Conservation (phyloP, 441 rosid genomes). For the Syzygium syzygioides region DNA sequence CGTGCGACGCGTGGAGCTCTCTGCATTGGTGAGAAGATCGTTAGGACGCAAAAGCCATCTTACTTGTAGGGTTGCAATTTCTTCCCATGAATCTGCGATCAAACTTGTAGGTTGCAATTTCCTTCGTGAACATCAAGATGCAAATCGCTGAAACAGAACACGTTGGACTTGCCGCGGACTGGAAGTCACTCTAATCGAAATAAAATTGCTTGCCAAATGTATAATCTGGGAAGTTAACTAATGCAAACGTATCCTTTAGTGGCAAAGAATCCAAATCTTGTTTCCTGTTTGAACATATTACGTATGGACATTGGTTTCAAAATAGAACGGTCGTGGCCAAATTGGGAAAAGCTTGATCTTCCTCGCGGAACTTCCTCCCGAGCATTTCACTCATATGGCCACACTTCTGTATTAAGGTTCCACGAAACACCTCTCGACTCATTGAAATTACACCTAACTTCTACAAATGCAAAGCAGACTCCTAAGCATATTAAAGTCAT, state of each 20-base stretch:
- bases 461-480: neutral
- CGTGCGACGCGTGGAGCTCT: neutral
- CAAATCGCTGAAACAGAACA: neutral
- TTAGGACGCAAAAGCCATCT: neutral
- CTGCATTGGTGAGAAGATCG: neutral
- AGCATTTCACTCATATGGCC: neutral
- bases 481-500: neutral
- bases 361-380: neutral
- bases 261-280: neutral
- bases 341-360: neutral
- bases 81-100: neutral
- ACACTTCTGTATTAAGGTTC: neutral
- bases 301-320: neutral
- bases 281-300: neutral
- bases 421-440: neutral
- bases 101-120: neutral
- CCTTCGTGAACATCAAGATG: neutral
- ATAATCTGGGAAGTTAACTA: neutral
- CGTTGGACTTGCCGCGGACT: neutral
- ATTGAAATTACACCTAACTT: neutral
- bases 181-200: neutral
- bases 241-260: neutral
- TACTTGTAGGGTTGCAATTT: neutral
- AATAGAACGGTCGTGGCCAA: neutral
- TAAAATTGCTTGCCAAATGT: neutral